Conservation (phyloP, 306 rosid genomes). For the Spatholobus suberectus region DNA sequence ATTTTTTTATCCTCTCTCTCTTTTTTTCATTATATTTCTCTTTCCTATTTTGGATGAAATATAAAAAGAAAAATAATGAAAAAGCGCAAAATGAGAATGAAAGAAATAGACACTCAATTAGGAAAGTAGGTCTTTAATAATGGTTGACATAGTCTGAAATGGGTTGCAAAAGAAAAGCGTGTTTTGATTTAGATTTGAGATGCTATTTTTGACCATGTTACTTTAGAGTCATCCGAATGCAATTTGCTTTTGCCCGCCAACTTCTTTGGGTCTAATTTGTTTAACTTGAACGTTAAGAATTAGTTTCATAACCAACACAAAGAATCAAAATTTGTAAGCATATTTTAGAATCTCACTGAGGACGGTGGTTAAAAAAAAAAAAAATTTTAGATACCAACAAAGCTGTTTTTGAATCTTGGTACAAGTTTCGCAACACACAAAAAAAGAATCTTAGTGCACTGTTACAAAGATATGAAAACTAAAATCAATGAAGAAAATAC, state of each 20-base stretch:
- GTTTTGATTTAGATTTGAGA: neutral
- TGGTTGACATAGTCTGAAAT: neutral
- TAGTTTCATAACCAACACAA: too few relatives aligned
- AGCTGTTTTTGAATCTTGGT: too few relatives aligned
- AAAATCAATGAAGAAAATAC: neutral
- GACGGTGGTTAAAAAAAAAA: too few relatives aligned
- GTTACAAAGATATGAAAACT: constrained; percentile 9
- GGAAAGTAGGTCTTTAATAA: neutral
- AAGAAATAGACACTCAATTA: neutral
- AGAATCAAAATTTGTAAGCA: too few relatives aligned
- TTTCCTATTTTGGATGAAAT: too few relatives aligned
- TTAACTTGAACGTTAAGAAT: neutral
- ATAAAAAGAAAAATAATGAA: too few relatives aligned
- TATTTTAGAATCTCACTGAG: too few relatives aligned
- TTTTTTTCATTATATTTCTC: too few relatives aligned
- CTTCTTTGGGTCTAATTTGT: neutral
- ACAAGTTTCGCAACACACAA: too few relatives aligned
- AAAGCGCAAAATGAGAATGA: neutral
- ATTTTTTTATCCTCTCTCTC: too few relatives aligned
- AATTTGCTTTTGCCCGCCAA: neutral
- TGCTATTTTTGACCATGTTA: neutral
- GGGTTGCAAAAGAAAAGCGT: neutral
- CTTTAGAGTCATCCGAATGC: neutral
- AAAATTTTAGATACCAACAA: neutral
- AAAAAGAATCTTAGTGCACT: too few relatives aligned